Base-by-base conservation (phyloP, 306 rosid genomes). In the Ziziphus jujuba region DNA sequence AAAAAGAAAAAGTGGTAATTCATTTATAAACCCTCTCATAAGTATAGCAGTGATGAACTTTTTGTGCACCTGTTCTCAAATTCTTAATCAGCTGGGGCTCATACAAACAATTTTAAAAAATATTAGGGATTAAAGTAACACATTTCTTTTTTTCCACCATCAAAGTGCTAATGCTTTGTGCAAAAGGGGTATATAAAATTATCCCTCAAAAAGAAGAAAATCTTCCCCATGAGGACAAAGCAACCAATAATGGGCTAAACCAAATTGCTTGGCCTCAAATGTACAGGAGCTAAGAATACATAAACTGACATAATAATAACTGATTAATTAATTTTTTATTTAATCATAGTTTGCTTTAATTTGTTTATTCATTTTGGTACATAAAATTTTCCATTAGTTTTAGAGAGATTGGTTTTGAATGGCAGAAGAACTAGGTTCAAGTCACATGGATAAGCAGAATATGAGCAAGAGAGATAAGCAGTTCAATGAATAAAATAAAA, bases 211-310 rank as follows among this genome's bases (percentile, higher is more conserved):
- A 40, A 40, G 44, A 34, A 47, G 19, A 44, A 59, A 78, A 67
- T 61, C 73, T 65, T 78, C 24, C 25, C 24, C 38, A 40, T 70
- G 81, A 72, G 49, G 84, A 83, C 75, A 79, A 28, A 28, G 59
- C 60, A 68, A 24, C 79, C 78, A 85, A 85, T 84, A 81, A 88
- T 84, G 83, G 81, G 82, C 57, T 56, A 54, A 45, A 74, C 74
- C 79, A 63, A 76, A 63, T 81, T 79, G 80, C 77, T 75, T 64
- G 84, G 77, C 82, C 81, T 84, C 71, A 79, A 87, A 79, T 81
- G 82, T 74, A 77, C 79, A 72, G 55, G 48, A 50, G 28, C 71
- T 57, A 8, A 69, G 52, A 72, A 63, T 78, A 76, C 74, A 78
- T 44, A 52, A 75, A 74, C 66, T 67, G 74, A 81, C 74, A 76